Evolutionary conservation across 2,329 filamentous ascomycete genomes (phyloP).

Genomic region (Penicillium sp.): DNA sequence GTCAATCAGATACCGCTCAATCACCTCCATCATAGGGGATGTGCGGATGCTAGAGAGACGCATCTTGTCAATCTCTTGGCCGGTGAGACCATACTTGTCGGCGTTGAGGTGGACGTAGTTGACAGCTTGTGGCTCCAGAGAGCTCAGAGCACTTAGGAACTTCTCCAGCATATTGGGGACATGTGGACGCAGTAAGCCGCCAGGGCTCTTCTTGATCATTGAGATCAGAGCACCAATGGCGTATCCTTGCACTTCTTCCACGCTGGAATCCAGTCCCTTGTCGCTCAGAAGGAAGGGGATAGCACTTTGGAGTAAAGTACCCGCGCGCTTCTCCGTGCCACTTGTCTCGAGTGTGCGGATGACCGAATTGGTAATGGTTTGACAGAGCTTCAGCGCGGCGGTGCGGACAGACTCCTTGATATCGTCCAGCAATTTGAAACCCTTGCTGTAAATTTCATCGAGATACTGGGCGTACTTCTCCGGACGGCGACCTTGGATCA

Average conservation of each 20-base stretch:
- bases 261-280: conserved; percentile 83
- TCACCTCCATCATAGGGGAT: conserved; percentile 88
- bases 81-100: conserved; percentile 75
- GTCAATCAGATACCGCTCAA: conserved; percentile 78
- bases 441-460: conserved; percentile 76
- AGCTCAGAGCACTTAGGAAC: conserved; percentile 77
- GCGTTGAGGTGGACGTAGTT: conserved; percentile 93
- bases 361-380: conserved; percentile 78
- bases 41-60: conserved; percentile 76
- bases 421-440: conserved; percentile 90
- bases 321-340: conserved; percentile 62
- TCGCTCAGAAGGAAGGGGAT: conserved; percentile 87
- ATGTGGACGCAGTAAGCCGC: conserved; percentile 73
- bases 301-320: conserved; percentile 78
- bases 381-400: conserved; percentile 77
- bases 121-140: conserved; percentile 81
- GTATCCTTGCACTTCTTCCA: conserved; percentile 82
- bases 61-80: conserved; percentile 86
- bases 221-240: conserved; percentile 79
- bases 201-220: conserved; percentile 80
- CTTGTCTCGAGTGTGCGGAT: conserved; percentile 82
- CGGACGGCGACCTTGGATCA: conserved; percentile 76
- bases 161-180: conserved; percentile 78
- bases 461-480: conserved; percentile 80
- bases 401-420: conserved; percentile 87